Base-by-base conservation (phyloP, 78 protist species). In the Neovahlkampfia damariscottae region DNA sequence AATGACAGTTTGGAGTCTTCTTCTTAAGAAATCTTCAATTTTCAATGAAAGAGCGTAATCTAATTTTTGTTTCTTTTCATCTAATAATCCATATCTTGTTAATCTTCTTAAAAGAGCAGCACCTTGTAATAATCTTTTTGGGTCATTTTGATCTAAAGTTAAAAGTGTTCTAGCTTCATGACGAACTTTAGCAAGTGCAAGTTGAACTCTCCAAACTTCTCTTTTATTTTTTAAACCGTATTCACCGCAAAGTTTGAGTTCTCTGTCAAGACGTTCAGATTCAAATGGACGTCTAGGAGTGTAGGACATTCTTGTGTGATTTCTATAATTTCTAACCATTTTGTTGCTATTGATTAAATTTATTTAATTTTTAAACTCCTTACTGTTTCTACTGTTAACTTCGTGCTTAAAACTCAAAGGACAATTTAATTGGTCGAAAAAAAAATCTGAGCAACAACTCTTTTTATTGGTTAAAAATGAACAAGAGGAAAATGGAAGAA, bases 281-380 rank as follows among this genome's bases (percentile, higher is more conserved):
- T 97, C 99, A 90, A 86, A 98, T 19, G 99, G 99, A 74, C 99
- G 98, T 50, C 97, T 93, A 40, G 99, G 99, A 37, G 95, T 83
- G 39, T 40, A 31, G 76, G 38, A 41, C 9, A 93, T 87, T 86
- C 91, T 96, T 58, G 84, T 74, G 88, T 72, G 71, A 37, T 80
- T 75, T 29, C 79, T 66, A 77, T 80, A 80, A 50, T 80, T 80
- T 4, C 83, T 38, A 34, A 78, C 35, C 69, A 1, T 76, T 67
- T 10, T 19, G 62, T 41, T 41, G n/a, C n/a, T n/a, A n/a, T n/a
- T n/a, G n/a, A n/a, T n/a, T n/a, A n/a, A n/a, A n/a, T n/a, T n/a
- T n/a, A n/a, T n/a, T n/a, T n/a, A n/a, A n/a, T n/a, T n/a, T n/a
- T n/a, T n/a, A n/a, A n/a, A n/a, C n/a, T n/a, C n/a, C n/a, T n/a